phyloP scores from a whole-genome alignment of 1,139 yeast species.

The Geotrichum siamense region DNA sequence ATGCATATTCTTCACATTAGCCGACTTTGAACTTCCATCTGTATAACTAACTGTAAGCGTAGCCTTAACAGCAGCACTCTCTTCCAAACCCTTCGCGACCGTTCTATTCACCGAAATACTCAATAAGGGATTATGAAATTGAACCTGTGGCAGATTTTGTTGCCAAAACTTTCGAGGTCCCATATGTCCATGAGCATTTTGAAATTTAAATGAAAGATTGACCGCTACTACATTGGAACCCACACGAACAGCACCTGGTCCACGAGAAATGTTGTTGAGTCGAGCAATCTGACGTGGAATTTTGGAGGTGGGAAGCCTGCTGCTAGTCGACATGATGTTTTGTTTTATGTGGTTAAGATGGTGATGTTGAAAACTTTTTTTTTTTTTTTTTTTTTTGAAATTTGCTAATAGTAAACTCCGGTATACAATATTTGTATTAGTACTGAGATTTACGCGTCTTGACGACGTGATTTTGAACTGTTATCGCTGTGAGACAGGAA shows the following conservation, averaged over 20 bases:
- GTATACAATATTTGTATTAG: too few relatives aligned
- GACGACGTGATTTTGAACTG: too few relatives aligned
- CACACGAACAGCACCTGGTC: conserved; percentile 42
- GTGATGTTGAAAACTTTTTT: too few relatives aligned
- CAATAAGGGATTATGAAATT: conserved; percentile 70
- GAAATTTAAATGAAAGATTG: conserved; percentile 42
- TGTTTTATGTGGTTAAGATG: too few relatives aligned
- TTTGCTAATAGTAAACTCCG: too few relatives aligned
- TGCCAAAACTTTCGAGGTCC: conserved; percentile 56
- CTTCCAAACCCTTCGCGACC: conserved; percentile 39
- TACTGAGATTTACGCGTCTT: too few relatives aligned
- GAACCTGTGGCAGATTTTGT: conserved; percentile 62
- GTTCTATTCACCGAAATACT: conserved; percentile 45
- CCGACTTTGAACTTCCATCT: conserved; percentile 34
- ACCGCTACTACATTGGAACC: conserved; percentile 35
- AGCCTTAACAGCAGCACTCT: conserved; percentile 43
- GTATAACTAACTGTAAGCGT: conserved; percentile 29
- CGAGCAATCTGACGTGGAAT: conserved; percentile 39
- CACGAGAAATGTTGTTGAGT: conserved; percentile 40
- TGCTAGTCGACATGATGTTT: too few relatives aligned
- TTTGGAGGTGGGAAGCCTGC: conserved; percentile 22
- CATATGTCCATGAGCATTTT: conserved; percentile 38
- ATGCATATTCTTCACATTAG: conserved; percentile 38
- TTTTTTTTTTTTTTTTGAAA: too few relatives aligned
- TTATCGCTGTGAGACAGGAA: too few relatives aligned